Evolutionary conservation across 2,329 filamentous ascomycete species (phyloP).

Genomic region (Colletotrichum lupini): DNA sequence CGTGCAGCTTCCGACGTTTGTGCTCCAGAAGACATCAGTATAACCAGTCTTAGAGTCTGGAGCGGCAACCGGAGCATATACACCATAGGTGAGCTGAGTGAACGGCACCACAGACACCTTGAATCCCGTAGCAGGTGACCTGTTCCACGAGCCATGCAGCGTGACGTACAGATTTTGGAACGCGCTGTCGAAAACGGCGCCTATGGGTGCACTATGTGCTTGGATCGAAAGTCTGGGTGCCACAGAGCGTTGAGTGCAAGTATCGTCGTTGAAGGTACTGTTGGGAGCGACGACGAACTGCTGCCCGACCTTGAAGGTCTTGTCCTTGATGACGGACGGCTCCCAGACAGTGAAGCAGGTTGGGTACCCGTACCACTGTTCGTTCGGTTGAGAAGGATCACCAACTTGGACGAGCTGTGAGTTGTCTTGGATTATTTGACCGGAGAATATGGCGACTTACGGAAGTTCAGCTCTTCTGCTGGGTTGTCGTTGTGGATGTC

Average conservation of each 20-base stretch:
- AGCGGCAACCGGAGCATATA: slow-evolving; percentile 46
- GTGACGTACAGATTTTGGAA: slow-evolving; percentile 66
- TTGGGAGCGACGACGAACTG: slow-evolving; percentile 53
- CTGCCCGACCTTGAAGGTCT: slow-evolving; percentile 44
- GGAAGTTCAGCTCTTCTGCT: slow-evolving; percentile 73
- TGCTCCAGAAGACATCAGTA: slow-evolving; percentile 46
- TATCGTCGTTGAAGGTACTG: slow-evolving; percentile 48
- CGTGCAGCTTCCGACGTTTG: slow-evolving; percentile 44
- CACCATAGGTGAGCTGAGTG: slow-evolving; percentile 38
- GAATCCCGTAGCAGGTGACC: slow-evolving; percentile 49
- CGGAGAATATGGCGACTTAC: slow-evolving; percentile 41
- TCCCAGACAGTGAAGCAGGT: slow-evolving; percentile 69
- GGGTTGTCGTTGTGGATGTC: slow-evolving; percentile 72
- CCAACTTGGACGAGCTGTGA: slow-evolving; percentile 39
- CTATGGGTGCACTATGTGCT: slow-evolving; percentile 70
- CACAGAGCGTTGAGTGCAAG: slow-evolving; percentile 45
- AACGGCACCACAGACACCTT: slow-evolving; percentile 52
- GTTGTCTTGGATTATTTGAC: not conserved
- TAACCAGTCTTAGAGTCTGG: slow-evolving; percentile 44
- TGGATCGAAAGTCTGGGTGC: slow-evolving; percentile 63
- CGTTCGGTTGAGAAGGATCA: slow-evolving; percentile 42
- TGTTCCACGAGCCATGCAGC: slow-evolving; percentile 70
- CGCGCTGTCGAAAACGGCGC: slow-evolving; percentile 66
- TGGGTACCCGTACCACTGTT: slow-evolving; percentile 67
- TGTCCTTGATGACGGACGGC: slow-evolving; percentile 46